Conservation (phyloP, 495 filamentous ascomycete genomes). For the Lepidopterella palustris region DNA sequence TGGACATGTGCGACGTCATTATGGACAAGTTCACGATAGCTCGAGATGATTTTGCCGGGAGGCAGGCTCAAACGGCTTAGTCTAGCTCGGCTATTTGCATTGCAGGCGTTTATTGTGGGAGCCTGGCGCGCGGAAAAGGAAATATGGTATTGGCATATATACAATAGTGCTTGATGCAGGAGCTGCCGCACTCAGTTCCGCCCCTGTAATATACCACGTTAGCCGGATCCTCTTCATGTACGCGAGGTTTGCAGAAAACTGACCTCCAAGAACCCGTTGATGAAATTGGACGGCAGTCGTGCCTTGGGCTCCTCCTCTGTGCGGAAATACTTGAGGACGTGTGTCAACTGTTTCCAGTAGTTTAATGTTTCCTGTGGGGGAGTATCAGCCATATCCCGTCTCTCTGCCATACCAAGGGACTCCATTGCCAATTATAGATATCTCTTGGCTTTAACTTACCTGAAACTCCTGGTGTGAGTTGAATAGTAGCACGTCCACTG, state of each 20-base stretch:
- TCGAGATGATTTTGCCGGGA: constrained; percentile 54
- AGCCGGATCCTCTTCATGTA: neutral
- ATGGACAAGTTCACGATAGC: constrained; percentile 70
- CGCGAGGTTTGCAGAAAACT: neutral
- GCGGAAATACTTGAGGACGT: constrained; percentile 96
- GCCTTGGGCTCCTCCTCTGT: constrained; percentile 77
- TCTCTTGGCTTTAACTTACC: constrained; percentile 37
- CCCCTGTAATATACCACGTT: constrained; percentile 14
- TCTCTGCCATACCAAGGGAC: neutral
- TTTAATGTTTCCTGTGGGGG: constrained; percentile 85
- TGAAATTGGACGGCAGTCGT: constrained; percentile 76
- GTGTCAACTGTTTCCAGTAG: constrained; percentile 96
- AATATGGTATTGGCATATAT: constrained; percentile 29
- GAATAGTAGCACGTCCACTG: constrained; percentile 81
- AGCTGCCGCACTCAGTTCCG: constrained; percentile 18
- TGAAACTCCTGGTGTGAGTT: constrained; percentile 89
- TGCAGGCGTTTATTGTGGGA: constrained; percentile 20
- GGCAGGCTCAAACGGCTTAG: neutral
- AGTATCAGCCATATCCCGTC: neutral
- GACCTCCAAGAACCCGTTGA: constrained; percentile 88
- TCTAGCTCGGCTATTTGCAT: constrained; percentile 9
- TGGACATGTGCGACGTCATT: constrained; percentile 88
- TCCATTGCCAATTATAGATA: neutral
- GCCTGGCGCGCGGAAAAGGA: constrained; percentile 22
- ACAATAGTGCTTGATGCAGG: constrained; percentile 12